Evolutionary conservation across 306 rosid species (phyloP), one percentile per base, ranked within the genome.

Genomic region (Cyamopsis tetragonoloba): DNA sequence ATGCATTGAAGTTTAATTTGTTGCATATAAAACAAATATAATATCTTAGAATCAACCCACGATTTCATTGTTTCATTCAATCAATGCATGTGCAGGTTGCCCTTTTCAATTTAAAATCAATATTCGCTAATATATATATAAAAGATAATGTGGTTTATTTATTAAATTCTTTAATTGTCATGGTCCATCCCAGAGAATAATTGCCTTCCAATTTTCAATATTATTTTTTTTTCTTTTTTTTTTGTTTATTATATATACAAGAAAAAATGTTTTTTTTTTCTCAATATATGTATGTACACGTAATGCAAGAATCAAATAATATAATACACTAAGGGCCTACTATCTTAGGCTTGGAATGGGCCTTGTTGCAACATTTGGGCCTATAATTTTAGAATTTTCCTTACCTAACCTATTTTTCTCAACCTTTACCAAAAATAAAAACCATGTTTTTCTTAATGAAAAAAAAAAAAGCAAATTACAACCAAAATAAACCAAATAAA

Each of bases 11-110:
- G 56, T 42, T 27, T n/a, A n/a, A 26, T 31, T 30, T 12, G 4
- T 64, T 41, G 15, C 39, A 30, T 31, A 32, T 18, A 39, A 4
- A 62, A 60, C 39, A 49, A 9, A 38, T 18, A 30, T 12, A 66
- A 48, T 19, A 64, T 20, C 64, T 73, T 42, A 17, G 59, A 19
- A 64, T 30, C 66, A 64, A 63, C 44, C 13, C 60, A 46, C 20
- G 59, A 58, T 72, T 59, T 66, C 24, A 14, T 41, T 39, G 71
- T 50, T 72, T 59, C 66, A 46, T 18, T 39, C 67, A 72, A 72
- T 78, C 32, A 78, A 76, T 41, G 42, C 54, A 30, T 12, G 42
- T 28, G 12, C 24, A 17, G 54, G 55, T 4, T 28, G 7, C 7
- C 32, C 3, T 57, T 56, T 30, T 14, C 30, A 39, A 7, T 32